Percentiles rank a stretch among this genome's conserved stretches.
Evolutionary conservation across 2,329 filamentous ascomycete species (phyloP).

Genomic region (Volutella citrinella): DNA sequence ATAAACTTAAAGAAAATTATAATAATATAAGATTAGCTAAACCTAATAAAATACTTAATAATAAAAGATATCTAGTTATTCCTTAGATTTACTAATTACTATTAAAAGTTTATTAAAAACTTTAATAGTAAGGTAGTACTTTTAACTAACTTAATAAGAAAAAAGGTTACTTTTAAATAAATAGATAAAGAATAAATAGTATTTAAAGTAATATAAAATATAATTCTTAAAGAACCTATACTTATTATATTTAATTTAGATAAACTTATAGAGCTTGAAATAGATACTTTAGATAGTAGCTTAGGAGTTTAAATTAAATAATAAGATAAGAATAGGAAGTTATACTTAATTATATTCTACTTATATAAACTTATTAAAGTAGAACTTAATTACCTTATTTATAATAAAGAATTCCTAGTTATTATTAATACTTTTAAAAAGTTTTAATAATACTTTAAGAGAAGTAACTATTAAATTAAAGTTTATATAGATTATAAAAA

Average conservation of each 20-base stretch:
- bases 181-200: not conserved
- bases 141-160: not conserved
- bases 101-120: constrained; percentile 2
- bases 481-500: not conserved
- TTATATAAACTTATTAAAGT: not conserved
- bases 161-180: not conserved
- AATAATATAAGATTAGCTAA: no score
- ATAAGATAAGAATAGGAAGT: not conserved
- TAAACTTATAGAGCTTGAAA: not conserved
- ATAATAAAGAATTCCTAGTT: constrained; percentile 1
- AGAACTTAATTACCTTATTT: not conserved
- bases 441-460: not conserved
- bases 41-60: no score
- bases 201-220: not conserved
- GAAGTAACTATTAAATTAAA: not conserved
- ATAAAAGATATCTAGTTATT: constrained; percentile 3
- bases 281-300: not conserved
- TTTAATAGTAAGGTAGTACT: constrained; percentile 2
- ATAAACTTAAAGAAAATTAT: constrained; percentile 1
- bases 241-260: not conserved
- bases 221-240: not conserved
- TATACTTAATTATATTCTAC: not conserved
- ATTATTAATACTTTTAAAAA: not conserved
- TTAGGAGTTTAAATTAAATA: not conserved
- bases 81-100: no score